Percentiles rank a stretch among this genome's conserved stretches.
Evolutionary conservation across 495 filamentous ascomycete species (phyloP).

Genomic region (Parachaetomium inaequale): DNA sequence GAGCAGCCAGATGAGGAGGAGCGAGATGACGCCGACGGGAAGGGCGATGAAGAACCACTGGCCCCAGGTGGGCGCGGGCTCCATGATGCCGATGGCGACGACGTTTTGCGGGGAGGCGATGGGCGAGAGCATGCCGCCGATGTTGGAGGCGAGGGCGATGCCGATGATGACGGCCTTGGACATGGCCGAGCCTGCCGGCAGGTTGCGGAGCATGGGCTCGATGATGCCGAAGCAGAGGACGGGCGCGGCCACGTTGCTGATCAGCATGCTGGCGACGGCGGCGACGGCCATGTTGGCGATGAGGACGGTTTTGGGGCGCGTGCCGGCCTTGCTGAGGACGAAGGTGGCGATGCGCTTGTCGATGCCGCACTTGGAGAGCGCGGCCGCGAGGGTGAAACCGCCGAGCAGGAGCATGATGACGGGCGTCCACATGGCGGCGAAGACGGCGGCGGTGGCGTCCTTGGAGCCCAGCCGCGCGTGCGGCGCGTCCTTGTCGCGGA

Average conservation of each 20-base stretch:
- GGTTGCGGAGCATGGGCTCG: constrained; percentile 90
- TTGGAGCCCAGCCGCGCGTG: constrained; percentile 67
- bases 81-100: constrained; percentile 93
- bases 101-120: constrained; percentile 98
- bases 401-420: constrained; percentile 98
- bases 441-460: constrained; percentile 74
- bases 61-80: constrained; percentile 82
- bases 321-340: constrained; percentile 94
- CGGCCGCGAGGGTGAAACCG: constrained; percentile 93
- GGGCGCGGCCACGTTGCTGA: constrained; percentile 95
- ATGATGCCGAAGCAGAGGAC: constrained; percentile 99
- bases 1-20: constrained; percentile 84
- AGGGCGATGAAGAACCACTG: constrained; percentile 96
- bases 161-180: constrained; percentile 93
- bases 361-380: constrained; percentile 94
- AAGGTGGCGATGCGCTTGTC: constrained; percentile 95
- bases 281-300: constrained; percentile 98
- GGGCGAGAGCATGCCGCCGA: constrained; percentile 92
- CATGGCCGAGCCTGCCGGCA: constrained; percentile 84
- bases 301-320: constrained; percentile 79
- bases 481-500: constrained; percentile 69
- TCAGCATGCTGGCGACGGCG: constrained; percentile 97
- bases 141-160: constrained; percentile 91
- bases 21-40: constrained; percentile 86
- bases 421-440: constrained; percentile 96